Conservation (phyloP, 805 yeast genomes). For the Debaryomyces hansenii region DNA sequence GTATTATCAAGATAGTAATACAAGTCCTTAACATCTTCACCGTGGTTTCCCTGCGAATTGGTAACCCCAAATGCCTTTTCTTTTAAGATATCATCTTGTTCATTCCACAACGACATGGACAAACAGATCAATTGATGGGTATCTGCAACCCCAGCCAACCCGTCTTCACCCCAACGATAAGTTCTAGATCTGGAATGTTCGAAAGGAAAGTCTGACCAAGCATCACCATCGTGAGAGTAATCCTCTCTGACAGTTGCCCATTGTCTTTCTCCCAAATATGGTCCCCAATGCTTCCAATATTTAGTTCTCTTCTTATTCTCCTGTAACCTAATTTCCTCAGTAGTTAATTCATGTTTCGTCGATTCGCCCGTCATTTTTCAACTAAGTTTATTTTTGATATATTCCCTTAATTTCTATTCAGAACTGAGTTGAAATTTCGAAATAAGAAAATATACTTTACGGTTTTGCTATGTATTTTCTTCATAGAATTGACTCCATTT, state of each 20-base stretch:
- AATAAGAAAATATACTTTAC: too few species aligned
- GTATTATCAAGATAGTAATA: conserved; percentile 88
- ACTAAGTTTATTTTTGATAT: neutral
- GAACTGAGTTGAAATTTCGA: too few species aligned
- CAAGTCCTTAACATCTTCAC: conserved; percentile 89
- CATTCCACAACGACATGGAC: conserved; percentile 91
- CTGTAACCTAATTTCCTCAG: conserved; percentile 38
- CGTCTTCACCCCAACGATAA: conserved; percentile 96
- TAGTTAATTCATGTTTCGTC: conserved; percentile 19
- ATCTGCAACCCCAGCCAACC: conserved; percentile 86
- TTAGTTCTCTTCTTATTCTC: conserved; percentile 33
- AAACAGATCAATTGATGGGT: conserved; percentile 74
- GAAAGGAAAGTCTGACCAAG: conserved; percentile 87
- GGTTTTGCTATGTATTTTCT: too few species aligned
- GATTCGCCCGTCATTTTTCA: neutral
- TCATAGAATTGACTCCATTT: too few species aligned
- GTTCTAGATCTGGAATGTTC: conserved; percentile 79
- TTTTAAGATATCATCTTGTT: conserved; percentile 77
- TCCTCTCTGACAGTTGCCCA: conserved; percentile 91
- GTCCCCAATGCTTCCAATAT: conserved; percentile 91
- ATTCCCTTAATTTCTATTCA: neutral
- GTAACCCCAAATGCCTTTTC: conserved; percentile 87
- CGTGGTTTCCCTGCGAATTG: conserved; percentile 93
- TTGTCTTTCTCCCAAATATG: conserved; percentile 82
- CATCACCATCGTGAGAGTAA: conserved; percentile 81